Evolutionary conservation across 495 filamentous ascomycete genomes (phyloP), one percentile per base, ranked within the genome.

Genomic region (Neurospora intermedia): DNA sequence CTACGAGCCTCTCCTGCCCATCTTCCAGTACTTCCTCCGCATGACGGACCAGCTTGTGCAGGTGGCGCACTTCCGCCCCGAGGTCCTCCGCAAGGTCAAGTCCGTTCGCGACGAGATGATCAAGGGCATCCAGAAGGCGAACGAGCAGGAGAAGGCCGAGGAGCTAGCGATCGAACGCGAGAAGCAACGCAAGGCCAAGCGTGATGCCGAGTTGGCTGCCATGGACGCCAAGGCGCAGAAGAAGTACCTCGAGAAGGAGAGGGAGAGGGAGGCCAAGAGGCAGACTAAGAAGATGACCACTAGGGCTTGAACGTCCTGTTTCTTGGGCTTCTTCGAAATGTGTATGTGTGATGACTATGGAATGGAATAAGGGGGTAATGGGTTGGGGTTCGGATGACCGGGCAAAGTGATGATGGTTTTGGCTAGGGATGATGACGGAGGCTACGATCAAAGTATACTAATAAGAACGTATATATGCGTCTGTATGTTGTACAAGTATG

Each of bases 151-250:
- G 82, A 94, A 95, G 85, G 91, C 92, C 69, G 96, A 97, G 84
- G 96, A 98, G 87, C 85, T 94, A 45, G 87, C 88, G 75, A 72
- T 88, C 8, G 89, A 93, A 77, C 87, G 88, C 20, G 96, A 98
- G 81, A 93, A 92, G 87, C 83, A 88, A 77, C 96, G 94, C 87
- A 98, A 96, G 86, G 89, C 94, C 77, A 94, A 97, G 87, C 87
- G 96, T n/a, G 96, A 99, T 78, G 86, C 88, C 69, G 86, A 90
- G 83, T 83, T 99, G 70, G 92, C 91, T 78, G 87, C 88, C 10
- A 89, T 99, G 85, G 93, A 89, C 75, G 94, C 95, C 23, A 94
- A 97, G 76, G 94, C 96, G 77, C 96, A 98, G 88, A 91, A 93
- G 84, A 97, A 95, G 85, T 98, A 91, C 80, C 85, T 99, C 71